Conservation (phyloP, 148 eudicot genomes). For the Gaultheria prostrata region DNA sequence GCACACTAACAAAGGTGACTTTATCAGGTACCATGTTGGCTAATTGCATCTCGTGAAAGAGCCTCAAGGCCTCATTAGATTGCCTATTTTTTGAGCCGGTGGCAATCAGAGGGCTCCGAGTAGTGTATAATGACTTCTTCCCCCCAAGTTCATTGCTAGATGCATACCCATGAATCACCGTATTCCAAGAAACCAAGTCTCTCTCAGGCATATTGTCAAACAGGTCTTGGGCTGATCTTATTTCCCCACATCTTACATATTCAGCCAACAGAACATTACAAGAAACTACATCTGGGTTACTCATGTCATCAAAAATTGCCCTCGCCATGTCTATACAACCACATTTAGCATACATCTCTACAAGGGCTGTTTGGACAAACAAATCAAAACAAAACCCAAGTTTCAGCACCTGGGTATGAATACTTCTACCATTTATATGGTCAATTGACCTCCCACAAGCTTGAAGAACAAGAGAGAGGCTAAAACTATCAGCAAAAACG, state of each 20-base stretch:
- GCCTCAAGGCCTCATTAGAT: conserved; percentile 18
- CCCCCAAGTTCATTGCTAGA: conserved; percentile 5
- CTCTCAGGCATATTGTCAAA: conserved; percentile 18
- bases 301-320: conserved; percentile 9
- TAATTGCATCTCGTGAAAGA: background rate
- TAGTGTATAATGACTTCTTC: background rate
- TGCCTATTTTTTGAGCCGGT: background rate
- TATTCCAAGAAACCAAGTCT: conserved; percentile 26
- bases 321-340: conserved; percentile 3
- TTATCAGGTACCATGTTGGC: too few relatives aligned
- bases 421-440: background rate
- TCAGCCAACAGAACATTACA: conserved; percentile 21
- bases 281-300: conserved; percentile 14
- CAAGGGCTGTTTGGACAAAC: conserved; percentile 20
- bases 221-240: conserved; percentile 11
- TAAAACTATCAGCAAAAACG: conserved; percentile 18
- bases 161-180: conserved; percentile 23
- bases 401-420: conserved; percentile 21
- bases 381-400: conserved; percentile 20
- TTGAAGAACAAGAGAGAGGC: conserved; percentile 23
- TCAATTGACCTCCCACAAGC: conserved; percentile 21
- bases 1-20: conserved; percentile 19
- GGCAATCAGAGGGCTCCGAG: background rate
- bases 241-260: conserved; percentile 18
- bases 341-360: conserved; percentile 23